Evolutionary conservation across 495 filamentous ascomycete genomes (phyloP).

Genomic region (Penicillium lagena): DNA sequence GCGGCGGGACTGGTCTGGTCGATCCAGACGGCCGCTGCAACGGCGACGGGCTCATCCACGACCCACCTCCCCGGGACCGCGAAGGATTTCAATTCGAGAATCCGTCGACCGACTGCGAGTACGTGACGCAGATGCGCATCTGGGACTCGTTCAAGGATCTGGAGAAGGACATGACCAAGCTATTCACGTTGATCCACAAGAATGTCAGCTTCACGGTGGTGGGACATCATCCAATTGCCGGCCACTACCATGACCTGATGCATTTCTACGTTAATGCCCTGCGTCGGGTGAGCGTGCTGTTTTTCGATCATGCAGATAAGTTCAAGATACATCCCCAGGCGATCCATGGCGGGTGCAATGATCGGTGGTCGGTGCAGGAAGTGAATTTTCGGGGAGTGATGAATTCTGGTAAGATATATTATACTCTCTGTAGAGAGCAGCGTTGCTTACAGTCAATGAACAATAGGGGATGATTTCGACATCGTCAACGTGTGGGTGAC

Average conservation of each 20-base stretch:
- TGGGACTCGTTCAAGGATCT: conserved; percentile 31
- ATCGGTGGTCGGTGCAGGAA: conserved; percentile 29
- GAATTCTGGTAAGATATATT: conserved; percentile 22
- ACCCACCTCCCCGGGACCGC: conserved; percentile 11
- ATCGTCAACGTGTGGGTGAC: conserved; percentile 35
- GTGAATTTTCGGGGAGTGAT: conserved; percentile 26
- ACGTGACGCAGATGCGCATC: conserved; percentile 30
- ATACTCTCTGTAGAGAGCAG: not conserved
- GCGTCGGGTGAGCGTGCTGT: conserved; percentile 24
- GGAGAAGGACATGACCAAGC: conserved; percentile 30
- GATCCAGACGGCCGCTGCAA: conserved; percentile 20
- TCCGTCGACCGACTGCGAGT: conserved; percentile 26
- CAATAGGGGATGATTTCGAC: conserved; percentile 23
- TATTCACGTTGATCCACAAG: conserved; percentile 31
- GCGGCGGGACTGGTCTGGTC: conserved; percentile 16
- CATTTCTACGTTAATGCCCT: conserved; percentile 35
- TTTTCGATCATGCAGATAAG: conserved; percentile 24
- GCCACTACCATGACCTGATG: conserved; percentile 26
- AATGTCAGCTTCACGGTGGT: conserved; percentile 29
- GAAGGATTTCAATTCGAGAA: conserved; percentile 32
- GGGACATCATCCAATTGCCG: conserved; percentile 30
- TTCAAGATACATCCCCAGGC: conserved; percentile 28
- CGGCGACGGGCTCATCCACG: conserved; percentile 15
- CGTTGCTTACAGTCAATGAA: not conserved
- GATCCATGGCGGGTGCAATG: conserved; percentile 30